Conservation (phyloP, 2,329 filamentous ascomycete species). For the Ophiostoma tasmaniense region DNA sequence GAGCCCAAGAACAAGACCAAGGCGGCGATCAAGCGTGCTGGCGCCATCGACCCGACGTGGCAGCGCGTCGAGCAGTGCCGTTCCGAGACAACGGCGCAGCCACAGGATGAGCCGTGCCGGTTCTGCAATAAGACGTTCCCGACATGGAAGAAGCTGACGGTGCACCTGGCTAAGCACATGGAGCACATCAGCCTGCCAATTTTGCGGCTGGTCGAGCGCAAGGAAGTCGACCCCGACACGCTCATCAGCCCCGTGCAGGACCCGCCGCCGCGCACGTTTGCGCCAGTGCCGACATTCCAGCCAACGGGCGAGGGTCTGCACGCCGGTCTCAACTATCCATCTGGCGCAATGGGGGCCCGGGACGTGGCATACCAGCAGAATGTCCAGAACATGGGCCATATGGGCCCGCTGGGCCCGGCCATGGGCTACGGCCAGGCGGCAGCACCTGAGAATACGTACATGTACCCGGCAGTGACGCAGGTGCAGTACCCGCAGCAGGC, state of each 20-base stretch:
- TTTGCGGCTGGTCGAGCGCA: constrained; percentile 47
- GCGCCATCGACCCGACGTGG: constrained; percentile 59
- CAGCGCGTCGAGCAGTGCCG: constrained; percentile 70
- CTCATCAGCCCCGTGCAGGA: constrained; percentile 61
- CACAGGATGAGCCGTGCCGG: constrained; percentile 70
- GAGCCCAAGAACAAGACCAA: constrained; percentile 80
- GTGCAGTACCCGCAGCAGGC: constrained; percentile 18
- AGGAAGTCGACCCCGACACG: constrained; percentile 47
- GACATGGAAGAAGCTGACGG: constrained; percentile 87
- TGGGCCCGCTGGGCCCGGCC: constrained; percentile 9
- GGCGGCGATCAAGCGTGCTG: constrained; percentile 53
- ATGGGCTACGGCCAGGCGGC: constrained; percentile 18
- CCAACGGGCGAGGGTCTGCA: constrained; percentile 19
- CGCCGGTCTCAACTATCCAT: constrained; percentile 12
- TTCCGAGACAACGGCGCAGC: constrained; percentile 54
- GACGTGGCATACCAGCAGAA: neutral
- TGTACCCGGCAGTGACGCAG: constrained; percentile 17
- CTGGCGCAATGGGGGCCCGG: constrained; percentile 11
- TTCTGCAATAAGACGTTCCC: constrained; percentile 77
- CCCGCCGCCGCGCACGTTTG: constrained; percentile 35
- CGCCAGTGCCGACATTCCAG: constrained; percentile 23
- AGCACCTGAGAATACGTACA: constrained; percentile 17
- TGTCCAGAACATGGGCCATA: constrained; percentile 11
- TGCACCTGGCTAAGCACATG: constrained; percentile 93
- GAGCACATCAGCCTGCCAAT: constrained; percentile 82